Evolutionary conservation across 441 rosid species (phyloP).

Genomic region (Adansonia grandidieri): DNA sequence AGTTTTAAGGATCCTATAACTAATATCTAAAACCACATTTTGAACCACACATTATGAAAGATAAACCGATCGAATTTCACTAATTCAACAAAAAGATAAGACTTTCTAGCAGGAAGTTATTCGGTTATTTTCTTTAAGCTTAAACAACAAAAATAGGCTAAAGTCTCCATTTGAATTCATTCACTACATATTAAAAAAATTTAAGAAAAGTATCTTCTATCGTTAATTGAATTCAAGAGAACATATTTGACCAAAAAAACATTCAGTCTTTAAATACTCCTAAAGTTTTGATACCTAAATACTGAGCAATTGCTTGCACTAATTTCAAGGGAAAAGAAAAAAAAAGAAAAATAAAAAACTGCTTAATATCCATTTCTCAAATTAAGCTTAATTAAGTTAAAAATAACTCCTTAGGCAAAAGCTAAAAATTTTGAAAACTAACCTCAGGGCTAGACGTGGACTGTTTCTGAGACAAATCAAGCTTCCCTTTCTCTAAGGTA

Average conservation of each 20-base stretch:
- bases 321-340: not conserved
- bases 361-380: not conserved
- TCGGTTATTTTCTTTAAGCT: not conserved
- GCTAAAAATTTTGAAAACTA: slow-evolving; percentile 4
- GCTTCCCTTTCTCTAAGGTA: slow-evolving; percentile 87
- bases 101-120: not conserved
- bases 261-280: not conserved
- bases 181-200: not conserved
- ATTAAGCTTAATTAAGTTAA: not conserved
- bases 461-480: slow-evolving; percentile 65
- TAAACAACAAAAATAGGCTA: not conserved
- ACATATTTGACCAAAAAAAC: not conserved
- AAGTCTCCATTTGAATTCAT: not conserved
- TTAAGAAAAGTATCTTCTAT: not conserved
- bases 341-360: too few species aligned
- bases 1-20: slow-evolving; percentile 4
- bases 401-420: not conserved
- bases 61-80: not conserved
- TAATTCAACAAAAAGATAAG: not conserved
- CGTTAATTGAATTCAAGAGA: not conserved
- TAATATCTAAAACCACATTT: not conserved
- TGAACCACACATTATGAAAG: not conserved
- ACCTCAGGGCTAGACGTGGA: slow-evolving; percentile 76
- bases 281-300: not conserved
- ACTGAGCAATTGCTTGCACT: not conserved